These are phyloP conservation scores for Musa acuminata DNA, from an alignment of 176 grass and related monocot genomes.

Conservation along the genomic window DNA sequence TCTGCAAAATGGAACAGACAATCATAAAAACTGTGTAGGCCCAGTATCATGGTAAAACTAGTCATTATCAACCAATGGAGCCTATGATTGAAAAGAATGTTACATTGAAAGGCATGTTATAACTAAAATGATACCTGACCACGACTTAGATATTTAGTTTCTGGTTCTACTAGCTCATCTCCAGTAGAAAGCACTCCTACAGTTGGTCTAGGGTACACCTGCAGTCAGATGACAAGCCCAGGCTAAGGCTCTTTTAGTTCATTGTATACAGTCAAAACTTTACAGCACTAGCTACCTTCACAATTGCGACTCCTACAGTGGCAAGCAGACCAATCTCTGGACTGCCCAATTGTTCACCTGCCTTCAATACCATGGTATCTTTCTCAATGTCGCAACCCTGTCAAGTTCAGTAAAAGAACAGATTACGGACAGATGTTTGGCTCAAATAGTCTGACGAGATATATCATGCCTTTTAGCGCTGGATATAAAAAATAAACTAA, in stretches of 20 bases:
- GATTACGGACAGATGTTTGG: not conserved
- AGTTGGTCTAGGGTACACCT: slow-evolving; percentile 67
- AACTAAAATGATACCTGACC: slow-evolving; percentile 48
- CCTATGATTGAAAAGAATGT: not conserved
- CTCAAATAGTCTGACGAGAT: not conserved
- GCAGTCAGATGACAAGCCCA: slow-evolving; percentile 4
- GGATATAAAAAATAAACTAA: too few species aligned
- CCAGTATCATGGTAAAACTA: not conserved
- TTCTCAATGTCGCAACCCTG: slow-evolving; percentile 93
- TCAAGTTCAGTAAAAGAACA: slow-evolving; percentile 8
- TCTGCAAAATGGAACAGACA: slow-evolving; percentile 37
- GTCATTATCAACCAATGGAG: not conserved
- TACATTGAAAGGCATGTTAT: not conserved
- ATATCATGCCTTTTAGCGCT: not conserved
- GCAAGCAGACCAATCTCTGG: slow-evolving; percentile 82
- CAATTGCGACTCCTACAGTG: slow-evolving; percentile 56
- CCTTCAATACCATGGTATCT: slow-evolving; percentile 48
- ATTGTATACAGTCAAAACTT: not conserved
- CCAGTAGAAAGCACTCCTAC: slow-evolving; percentile 81
- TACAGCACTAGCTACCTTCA: slow-evolving; percentile 41
- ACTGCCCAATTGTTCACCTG: slow-evolving; percentile 65
- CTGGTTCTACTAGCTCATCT: slow-evolving; percentile 73
- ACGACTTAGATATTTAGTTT: slow-evolving; percentile 51
- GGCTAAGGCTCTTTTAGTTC: not conserved
- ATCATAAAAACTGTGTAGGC: not conserved